phyloP scores from a whole-genome alignment of 495 filamentous ascomycete species.

The Copromyces sp. region DNA sequence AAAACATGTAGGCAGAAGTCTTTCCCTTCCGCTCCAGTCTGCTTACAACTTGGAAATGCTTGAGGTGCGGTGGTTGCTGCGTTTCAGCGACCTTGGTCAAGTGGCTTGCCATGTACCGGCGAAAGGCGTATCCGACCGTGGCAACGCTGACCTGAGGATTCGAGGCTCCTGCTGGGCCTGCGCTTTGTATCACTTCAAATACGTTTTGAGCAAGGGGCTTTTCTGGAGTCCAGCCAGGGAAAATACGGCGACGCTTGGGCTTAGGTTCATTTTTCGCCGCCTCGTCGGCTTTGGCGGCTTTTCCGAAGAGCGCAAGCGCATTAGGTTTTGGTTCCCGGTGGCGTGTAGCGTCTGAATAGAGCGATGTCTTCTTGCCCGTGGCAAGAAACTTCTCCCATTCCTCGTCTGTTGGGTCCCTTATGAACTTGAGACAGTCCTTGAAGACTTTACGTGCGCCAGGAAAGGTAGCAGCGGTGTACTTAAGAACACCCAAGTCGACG shows the following conservation, averaged over 20 bases:
- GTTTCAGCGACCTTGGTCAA: constrained; percentile 30
- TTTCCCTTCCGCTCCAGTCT: constrained; percentile 31
- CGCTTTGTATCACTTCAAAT: constrained; percentile 34
- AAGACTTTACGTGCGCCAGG: constrained; percentile 33
- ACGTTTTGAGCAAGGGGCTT: constrained; percentile 33
- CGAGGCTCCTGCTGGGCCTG: constrained; percentile 30
- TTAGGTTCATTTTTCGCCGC: constrained; percentile 4
- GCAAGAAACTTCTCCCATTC: constrained; percentile 50
- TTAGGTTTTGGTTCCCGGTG: constrained; percentile 22
- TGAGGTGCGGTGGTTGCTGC: constrained; percentile 34
- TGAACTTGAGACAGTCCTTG: constrained; percentile 58
- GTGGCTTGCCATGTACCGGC: constrained; percentile 33
- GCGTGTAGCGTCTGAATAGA: constrained; percentile 21
- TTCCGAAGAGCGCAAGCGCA: constrained; percentile 18
- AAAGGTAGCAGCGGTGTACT: constrained; percentile 54
- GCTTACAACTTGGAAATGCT: constrained; percentile 32
- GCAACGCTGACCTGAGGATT: constrained; percentile 32
- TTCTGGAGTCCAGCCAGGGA: constrained; percentile 31
- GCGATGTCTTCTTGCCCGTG: constrained; percentile 27
- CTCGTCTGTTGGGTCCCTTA: constrained; percentile 58
- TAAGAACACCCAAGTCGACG: constrained; percentile 57
- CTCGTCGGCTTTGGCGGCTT: constrained; percentile 6
- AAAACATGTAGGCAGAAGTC: constrained; percentile 37
- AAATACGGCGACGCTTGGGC: constrained; percentile 19
- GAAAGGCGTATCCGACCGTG: constrained; percentile 33